Evolutionary conservation across 2,329 filamentous ascomycete genomes (phyloP).

Genomic region (Malbranchea cinnamomea): DNA sequence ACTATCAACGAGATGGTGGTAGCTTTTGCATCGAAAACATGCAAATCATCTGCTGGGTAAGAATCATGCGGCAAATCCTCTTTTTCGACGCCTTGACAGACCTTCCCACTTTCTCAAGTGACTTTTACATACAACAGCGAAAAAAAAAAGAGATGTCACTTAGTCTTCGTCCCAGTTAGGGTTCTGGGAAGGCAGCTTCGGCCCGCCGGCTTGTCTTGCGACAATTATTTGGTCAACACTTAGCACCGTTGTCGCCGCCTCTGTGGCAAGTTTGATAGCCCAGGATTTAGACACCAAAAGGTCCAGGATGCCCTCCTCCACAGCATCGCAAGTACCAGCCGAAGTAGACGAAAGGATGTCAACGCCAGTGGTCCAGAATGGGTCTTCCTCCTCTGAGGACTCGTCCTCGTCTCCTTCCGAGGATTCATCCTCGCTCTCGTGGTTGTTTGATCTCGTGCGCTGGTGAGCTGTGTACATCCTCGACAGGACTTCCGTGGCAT

Average conservation of each 20-base stretch:
- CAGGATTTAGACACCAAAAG: constrained; percentile 83
- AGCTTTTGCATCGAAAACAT: too few relatives aligned
- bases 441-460: constrained; percentile 21
- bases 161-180: constrained; percentile 59
- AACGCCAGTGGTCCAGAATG: constrained; percentile 80
- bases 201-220: constrained; percentile 87
- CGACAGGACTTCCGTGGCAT: constrained; percentile 92
- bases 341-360: constrained; percentile 81
- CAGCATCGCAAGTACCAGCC: constrained; percentile 70
- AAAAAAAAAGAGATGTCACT: too few relatives aligned
- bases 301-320: constrained; percentile 80
- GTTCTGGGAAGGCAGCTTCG: constrained; percentile 91
- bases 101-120: neutral
- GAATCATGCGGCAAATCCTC: too few relatives aligned
- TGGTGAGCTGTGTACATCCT: constrained; percentile 86
- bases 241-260: constrained; percentile 82
- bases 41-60: too few relatives aligned
- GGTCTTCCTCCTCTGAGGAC: constrained; percentile 47
- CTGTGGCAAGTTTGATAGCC: constrained; percentile 94
- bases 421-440: constrained; percentile 49
- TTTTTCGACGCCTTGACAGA: constrained; percentile 15
- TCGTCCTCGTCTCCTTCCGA: constrained; percentile 24
- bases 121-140: too few relatives aligned
- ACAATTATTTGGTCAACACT: constrained; percentile 99
- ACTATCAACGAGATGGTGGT: too few relatives aligned